These are phyloP conservation scores for Panus rudis DNA, from an alignment of 768 basidiomycete genomes.

Conservation along the genomic window DNA sequence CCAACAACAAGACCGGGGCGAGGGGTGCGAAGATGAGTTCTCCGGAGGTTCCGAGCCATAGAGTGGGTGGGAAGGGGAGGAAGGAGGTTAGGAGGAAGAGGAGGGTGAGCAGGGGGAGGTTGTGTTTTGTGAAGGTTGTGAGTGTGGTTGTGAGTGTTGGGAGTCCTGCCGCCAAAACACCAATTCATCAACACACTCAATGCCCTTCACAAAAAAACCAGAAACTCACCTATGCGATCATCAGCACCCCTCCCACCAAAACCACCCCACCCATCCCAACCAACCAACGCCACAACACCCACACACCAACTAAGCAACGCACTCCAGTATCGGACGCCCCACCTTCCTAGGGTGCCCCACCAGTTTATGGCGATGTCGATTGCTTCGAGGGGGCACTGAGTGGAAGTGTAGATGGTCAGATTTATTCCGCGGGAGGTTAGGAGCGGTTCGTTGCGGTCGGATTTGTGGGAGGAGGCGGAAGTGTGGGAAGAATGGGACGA, in stretches of 20 bases:
- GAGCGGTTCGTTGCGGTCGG: too few species aligned
- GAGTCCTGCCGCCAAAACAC: too few species aligned
- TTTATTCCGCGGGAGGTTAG: conserved; percentile 34
- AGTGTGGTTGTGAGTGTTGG: conserved; percentile 48
- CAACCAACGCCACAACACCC: conserved; percentile 54
- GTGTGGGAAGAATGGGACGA: too few species aligned
- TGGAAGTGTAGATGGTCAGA: conserved; percentile 55
- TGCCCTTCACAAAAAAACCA: background rate
- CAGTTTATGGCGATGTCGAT: conserved; percentile 62
- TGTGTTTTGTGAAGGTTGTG: conserved; percentile 29
- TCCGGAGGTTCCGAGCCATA: conserved; percentile 56
- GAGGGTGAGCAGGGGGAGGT: conserved; percentile 37
- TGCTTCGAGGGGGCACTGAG: conserved; percentile 39
- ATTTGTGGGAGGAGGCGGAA: too few species aligned
- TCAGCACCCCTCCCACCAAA: conserved; percentile 22
- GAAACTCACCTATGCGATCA: background rate
- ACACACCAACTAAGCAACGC: conserved; percentile 67
- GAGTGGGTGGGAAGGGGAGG: conserved; percentile 48
- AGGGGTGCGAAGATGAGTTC: conserved; percentile 41
- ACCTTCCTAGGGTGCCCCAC: conserved; percentile 62
- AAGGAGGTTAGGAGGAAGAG: conserved; percentile 40
- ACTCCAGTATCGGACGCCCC: conserved; percentile 68
- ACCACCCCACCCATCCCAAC: conserved; percentile 45
- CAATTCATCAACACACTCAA: background rate
- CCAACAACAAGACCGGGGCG: conserved; percentile 49